These are phyloP conservation scores for Stellera chamaejasme DNA, from an alignment of 345 rosid genomes.

Conservation along the genomic window DNA sequence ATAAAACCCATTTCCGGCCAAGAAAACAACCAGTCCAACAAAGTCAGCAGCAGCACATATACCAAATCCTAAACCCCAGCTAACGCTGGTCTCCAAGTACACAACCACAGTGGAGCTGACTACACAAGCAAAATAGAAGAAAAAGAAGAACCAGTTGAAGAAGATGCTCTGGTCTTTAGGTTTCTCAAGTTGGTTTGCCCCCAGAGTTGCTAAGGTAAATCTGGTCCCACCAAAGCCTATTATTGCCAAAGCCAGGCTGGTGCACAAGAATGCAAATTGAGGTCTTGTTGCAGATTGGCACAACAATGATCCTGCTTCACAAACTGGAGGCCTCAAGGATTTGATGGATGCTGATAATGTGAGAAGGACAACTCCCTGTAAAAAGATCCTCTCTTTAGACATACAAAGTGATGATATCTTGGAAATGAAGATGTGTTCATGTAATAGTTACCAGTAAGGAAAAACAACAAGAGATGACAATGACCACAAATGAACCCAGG, in stretches of 20 bases:
- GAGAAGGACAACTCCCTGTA: constrained; percentile 16
- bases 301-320: neutral
- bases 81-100: constrained; percentile 15
- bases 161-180: constrained; percentile 11
- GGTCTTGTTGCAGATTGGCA: constrained; percentile 11
- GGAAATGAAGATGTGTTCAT: neutral
- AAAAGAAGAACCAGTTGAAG: constrained; percentile 21
- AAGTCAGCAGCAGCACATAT: neutral
- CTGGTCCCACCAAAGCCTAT: constrained; percentile 17
- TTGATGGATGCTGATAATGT: constrained; percentile 9
- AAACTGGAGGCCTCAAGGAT: constrained; percentile 12
- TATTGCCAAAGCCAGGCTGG: constrained; percentile 4
- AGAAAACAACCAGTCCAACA: too few relatives aligned
- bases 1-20: too few relatives aligned
- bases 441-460: constrained; percentile 18
- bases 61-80: constrained; percentile 25
- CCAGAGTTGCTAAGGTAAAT: constrained; percentile 20
- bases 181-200: constrained; percentile 18
- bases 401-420: neutral
- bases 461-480: constrained; percentile 7
- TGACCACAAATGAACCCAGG: constrained; percentile 14
- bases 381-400: neutral
- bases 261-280: constrained; percentile 12
- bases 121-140: constrained; percentile 1
- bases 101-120: constrained; percentile 9